Evolutionary conservation across 2,329 filamentous ascomycete species (phyloP), one percentile per base, ranked within the genome.

Genomic region (Stagonosporopsis cucurbitacearum): DNA sequence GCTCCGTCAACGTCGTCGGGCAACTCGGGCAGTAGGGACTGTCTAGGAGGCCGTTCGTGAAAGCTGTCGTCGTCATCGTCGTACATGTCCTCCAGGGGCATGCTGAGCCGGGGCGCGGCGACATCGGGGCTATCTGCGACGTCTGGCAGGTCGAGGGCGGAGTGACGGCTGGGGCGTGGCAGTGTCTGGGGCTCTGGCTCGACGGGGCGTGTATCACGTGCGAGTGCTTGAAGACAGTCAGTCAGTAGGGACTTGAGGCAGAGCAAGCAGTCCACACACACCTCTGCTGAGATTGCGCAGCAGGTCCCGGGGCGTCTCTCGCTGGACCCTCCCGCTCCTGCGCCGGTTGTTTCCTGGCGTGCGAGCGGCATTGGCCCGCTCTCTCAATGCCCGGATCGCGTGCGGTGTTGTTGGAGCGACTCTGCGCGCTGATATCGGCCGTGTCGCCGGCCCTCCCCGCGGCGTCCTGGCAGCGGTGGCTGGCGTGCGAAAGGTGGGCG

Each of bases 231-330:
- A n/a, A n/a, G 59, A 44, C 2, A 4, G 26, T 17, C 22, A 9
- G 32, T 55, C 20, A 60, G 58, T 50, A 59, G 35, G 39, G 50
- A 42, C 4, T 28, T 22, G 20, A 40, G 13, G 17, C 23, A 28
- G 8, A 25, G 2, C 7, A 8, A 13, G 2, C n/a, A 26, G 45
- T 68, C 35, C 74, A 15, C 33, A 15, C 33, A 37, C 23, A 81
- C 82, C 75, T 77, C 75, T 82, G 48, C 82, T 83, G 8, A 86
- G 68, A 49, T 82, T 80, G 43, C 79, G 75, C 48, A 85, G 66
- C 23, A 82, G 78, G 64, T 84, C 82, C 60, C 84, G 80, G 4
- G 82, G 82, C 6, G 83, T 85, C 66, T 85, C 82, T 36, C 82
- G 72, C 63, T 82, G 79, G 50, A 80, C 60, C 30, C 81, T 74